Evolutionary conservation across 2,329 filamentous ascomycete species (phyloP), one percentile per base, ranked within the genome.

Genomic region (Cryphonectria japonica): DNA sequence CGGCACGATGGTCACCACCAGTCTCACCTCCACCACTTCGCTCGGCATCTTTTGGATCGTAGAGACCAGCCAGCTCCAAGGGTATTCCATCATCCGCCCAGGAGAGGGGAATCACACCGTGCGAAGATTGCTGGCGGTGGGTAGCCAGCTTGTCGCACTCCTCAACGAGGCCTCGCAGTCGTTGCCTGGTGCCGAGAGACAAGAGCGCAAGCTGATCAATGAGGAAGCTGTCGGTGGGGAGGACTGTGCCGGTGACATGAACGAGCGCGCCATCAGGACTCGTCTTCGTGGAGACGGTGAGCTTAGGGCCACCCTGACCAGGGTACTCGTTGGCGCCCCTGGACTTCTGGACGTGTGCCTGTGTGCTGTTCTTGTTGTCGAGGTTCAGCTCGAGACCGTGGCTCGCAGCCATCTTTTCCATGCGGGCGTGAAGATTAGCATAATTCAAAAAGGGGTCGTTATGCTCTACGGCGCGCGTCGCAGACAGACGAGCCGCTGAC

Each of bases 191-290:
- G 26, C 93, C 93, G 70, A 98, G 87, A 7, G 94, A 96, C 71
- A 98, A 79, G 22, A 98, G 85, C 37, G 93, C 92, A 61, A 98
- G 82, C 75, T 98, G 92, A 73, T 97, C 94, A 19, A 92, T 91
- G 46, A 97, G 84, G 68, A 88, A 90, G 1, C 93, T 89, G 60
- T 94, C 92, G 50, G 92, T 89, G 0, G 96, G 88, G 52, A 97
- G 88, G 68, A 92, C 93, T 29, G 89, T 89, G 2, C 90, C 91
- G 19, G 85, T 86, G 0, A 91, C 90, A 59, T 87, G 82, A 2
- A 93, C 85, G 34, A 91, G 81, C 16, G 88, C 88, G 75, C 80
- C 80, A 66, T 94, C 89, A 0, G 89, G 87, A 0, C 88, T 89
- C 1, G 83, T 83, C 72, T 86, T 86, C 71, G 82, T 87, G 79